Percentiles rank a stretch among this genome's conserved stretches.
Evolutionary conservation across 2,329 filamentous ascomycete species (phyloP).

Genomic region (Claviceps pusilla): DNA sequence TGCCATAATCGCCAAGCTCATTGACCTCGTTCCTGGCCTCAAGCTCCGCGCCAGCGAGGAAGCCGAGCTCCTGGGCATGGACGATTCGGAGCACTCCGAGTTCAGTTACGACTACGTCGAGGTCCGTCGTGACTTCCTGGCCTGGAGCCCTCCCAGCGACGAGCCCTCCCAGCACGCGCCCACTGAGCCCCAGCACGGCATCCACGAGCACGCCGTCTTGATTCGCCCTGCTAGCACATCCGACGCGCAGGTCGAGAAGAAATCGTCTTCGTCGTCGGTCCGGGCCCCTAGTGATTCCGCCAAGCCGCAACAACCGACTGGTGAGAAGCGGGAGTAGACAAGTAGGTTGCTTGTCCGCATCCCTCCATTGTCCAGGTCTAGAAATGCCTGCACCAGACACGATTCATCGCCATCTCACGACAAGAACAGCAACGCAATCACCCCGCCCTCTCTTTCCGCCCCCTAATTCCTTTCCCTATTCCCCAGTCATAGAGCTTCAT

Average conservation of each 20-base stretch:
- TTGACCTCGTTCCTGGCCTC: constrained; percentile 63
- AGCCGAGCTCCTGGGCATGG: constrained; percentile 75
- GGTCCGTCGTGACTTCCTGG: constrained; percentile 74
- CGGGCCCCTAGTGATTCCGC: constrained; percentile 4
- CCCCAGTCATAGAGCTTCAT: not conserved
- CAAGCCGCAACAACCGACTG: not conserved
- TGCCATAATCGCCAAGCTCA: constrained; percentile 55
- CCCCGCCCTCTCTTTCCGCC: not conserved
- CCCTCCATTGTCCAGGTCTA: not conserved
- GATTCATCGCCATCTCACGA: no score
- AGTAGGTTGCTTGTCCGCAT: no score
- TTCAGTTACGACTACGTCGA: constrained; percentile 87
- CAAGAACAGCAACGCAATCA: no score
- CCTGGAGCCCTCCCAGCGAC: constrained; percentile 64
- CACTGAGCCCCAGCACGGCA: constrained; percentile 54
- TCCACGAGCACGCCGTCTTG: constrained; percentile 44
- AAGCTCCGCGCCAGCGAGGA: constrained; percentile 68
- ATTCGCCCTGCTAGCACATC: constrained; percentile 14
- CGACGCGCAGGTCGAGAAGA: constrained; percentile 7
- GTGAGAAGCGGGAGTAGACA: constrained; percentile 4
- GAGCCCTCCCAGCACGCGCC: constrained; percentile 42
- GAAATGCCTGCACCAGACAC: no score
- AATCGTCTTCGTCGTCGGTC: constrained; percentile 6
- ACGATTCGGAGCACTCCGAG: constrained; percentile 79
- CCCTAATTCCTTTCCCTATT: not conserved